Evolutionary conservation across 2,329 filamentous ascomycete species (phyloP).

Genomic region (Colletotrichum eremochloae): DNA sequence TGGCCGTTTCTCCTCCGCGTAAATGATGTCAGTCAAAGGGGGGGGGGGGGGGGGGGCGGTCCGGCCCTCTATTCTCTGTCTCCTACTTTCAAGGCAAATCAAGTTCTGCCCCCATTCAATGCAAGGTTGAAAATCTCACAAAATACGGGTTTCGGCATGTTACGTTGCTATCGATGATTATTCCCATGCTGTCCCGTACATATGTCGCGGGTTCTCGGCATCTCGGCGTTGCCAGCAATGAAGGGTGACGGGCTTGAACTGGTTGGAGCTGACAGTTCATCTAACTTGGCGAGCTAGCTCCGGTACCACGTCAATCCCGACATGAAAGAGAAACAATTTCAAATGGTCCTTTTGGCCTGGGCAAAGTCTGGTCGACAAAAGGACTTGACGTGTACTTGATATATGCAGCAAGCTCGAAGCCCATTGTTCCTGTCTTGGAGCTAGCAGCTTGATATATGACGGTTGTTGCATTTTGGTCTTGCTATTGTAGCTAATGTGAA

Average conservation of each 20-base stretch:
- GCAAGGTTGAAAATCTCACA: not conserved
- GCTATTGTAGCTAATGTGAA: not conserved
- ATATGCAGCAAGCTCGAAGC: not conserved
- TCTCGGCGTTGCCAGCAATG: conserved; percentile 1
- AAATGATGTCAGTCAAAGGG: not conserved
- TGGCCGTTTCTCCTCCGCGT: not conserved
- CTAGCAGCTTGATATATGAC: not conserved
- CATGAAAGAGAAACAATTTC: not conserved
- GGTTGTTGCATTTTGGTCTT: not conserved
- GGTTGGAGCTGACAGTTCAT: not conserved
- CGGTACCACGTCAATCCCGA: no score
- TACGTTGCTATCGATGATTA: not conserved
- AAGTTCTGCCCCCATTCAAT: not conserved
- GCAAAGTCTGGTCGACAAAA: not conserved
- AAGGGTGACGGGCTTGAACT: not conserved
- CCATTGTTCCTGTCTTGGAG: not conserved
- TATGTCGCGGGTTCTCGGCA: not conserved
- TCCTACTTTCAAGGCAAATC: not conserved
- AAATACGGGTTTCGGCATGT: conserved; percentile 3
- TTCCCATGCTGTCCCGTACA: not conserved
- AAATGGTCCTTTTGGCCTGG: not conserved
- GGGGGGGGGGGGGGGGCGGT: no score
- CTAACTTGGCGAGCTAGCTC: not conserved
- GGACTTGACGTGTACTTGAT: not conserved
- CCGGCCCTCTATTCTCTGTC: not conserved